Percentiles rank a stretch among this genome's conserved stretches.
These are phyloP conservation scores for Solanum microdontum DNA, from an alignment of 257 asterid genomes.

Conservation along the genomic window DNA sequence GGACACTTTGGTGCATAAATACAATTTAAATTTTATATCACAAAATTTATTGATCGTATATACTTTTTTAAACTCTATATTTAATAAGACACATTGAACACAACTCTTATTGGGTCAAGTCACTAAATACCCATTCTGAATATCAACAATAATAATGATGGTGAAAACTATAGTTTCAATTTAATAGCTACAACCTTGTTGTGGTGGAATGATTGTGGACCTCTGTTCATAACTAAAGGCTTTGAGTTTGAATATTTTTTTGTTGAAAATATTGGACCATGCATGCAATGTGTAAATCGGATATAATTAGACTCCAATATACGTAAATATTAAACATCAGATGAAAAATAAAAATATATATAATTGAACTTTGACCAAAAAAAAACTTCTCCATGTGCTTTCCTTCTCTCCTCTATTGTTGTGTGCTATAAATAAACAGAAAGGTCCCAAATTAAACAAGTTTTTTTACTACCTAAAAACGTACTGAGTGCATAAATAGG, in stretches of 20 bases:
- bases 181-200: not conserved
- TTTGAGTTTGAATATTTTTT: no score
- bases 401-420: not conserved
- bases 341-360: not conserved
- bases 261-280: no score
- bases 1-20: not conserved
- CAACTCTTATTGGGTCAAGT: not conserved
- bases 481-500: not conserved
- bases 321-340: accelerated
- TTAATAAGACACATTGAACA: not conserved
- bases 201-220: not conserved
- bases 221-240: no score
- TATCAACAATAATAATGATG: not conserved
- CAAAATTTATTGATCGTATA: not conserved
- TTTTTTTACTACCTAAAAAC: not conserved
- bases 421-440: not conserved
- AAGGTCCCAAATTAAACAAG: not conserved
- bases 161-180: not conserved
- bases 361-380: not conserved
- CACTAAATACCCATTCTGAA: not conserved
- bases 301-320: no score
- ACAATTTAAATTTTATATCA: not conserved
- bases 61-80: not conserved
- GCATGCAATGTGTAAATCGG: no score
- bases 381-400: not conserved